A percentile compares a stretch with the other conserved stretches of the same genome.
Conservation (phyloP, 139 green algal species). For the Coelastrella sp. region DNA sequence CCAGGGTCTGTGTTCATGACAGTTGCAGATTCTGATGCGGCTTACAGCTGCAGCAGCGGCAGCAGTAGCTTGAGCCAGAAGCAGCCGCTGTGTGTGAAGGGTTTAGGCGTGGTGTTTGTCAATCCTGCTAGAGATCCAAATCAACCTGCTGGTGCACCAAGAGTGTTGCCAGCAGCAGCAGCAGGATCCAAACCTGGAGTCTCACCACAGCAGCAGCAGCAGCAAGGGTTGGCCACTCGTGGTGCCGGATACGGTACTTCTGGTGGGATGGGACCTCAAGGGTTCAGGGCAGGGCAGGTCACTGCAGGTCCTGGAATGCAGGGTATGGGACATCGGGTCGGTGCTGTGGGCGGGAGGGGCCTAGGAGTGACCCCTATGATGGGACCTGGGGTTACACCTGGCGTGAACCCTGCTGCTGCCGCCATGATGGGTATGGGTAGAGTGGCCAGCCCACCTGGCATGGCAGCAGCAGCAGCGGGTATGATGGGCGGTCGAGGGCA, state of each 20-base stretch:
- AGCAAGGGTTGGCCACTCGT: background rate
- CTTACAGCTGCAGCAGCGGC: constrained; percentile 5
- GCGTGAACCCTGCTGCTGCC: background rate
- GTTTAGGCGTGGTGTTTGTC: constrained; percentile 26
- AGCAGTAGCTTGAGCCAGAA: background rate
- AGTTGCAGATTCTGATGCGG: constrained; percentile 8
- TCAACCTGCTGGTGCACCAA: background rate
- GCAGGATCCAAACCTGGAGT: background rate
- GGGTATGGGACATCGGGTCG: background rate
- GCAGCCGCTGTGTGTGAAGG: constrained; percentile 15
- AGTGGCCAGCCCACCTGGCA: background rate
- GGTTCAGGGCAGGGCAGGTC: background rate
- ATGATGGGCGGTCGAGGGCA: background rate
- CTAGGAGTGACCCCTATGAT: constrained; percentile 13
- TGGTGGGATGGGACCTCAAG: background rate
- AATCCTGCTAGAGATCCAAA: constrained; percentile 5
- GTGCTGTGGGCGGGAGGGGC: too few relatives aligned
- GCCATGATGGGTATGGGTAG: constrained; percentile 7
- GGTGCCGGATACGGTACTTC: background rate
- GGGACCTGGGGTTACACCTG: background rate
- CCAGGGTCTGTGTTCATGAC: constrained; percentile 2
- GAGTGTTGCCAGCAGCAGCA: constrained; percentile 2
- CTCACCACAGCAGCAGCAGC: background rate
- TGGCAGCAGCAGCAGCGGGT: constrained; percentile 1
- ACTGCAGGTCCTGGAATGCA: background rate